Conservation (phyloP, 345 rosid genomes). For the Cardamine resedifolia region DNA sequence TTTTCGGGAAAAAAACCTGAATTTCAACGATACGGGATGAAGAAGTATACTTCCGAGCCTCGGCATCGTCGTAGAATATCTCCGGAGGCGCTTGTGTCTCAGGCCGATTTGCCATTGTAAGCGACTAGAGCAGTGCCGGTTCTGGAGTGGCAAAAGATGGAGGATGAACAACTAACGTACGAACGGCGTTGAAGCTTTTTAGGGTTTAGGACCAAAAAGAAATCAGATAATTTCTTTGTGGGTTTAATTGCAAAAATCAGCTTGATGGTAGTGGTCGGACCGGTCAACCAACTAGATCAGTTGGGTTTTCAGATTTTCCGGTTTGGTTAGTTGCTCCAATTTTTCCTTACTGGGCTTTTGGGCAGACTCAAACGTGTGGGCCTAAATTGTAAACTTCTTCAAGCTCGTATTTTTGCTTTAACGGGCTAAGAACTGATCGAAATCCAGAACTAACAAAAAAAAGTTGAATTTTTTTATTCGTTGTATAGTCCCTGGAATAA, state of each 20-base stretch:
- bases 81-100: conserved; percentile 88
- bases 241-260: not conserved
- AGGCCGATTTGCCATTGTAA: conserved; percentile 69
- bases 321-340: not conserved
- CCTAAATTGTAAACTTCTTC: not conserved
- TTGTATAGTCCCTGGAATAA: not conserved
- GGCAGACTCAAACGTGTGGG: not conserved
- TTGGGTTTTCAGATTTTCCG: not conserved
- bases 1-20: conserved; percentile 51
- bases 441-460: not conserved
- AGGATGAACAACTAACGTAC: not conserved
- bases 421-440: not conserved
- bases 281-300: conserved; percentile 2
- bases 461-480: not conserved
- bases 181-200: conserved; percentile 22
- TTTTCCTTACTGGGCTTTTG: not conserved
- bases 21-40: conserved; percentile 93
- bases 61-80: conserved; percentile 80
- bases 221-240: not conserved
- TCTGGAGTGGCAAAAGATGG: not conserved
- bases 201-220: conserved; percentile 20
- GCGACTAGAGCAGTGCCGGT: not conserved
- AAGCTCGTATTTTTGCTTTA: not conserved
- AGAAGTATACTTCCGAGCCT: conserved; percentile 91
- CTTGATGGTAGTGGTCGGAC: conserved; percentile 1